Evolutionary conservation across 768 basidiomycete species (phyloP).

Genomic region (Termitomyces bulborhizus): DNA sequence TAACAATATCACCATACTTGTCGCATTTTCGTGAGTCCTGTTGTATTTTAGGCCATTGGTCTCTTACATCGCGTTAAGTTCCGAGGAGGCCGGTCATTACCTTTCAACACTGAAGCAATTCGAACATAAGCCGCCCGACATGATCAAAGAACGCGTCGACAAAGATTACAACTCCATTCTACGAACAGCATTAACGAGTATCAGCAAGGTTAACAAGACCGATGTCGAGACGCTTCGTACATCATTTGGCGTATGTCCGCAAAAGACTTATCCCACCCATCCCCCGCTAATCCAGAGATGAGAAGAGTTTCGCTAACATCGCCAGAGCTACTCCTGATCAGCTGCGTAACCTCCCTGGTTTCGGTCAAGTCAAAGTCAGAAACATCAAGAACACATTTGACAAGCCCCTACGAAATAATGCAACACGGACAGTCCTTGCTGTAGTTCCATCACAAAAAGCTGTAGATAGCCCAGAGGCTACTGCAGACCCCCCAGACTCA

Average conservation of each 20-base stretch:
- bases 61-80: slow-evolving; percentile 33
- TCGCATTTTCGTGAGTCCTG: slow-evolving; percentile 76
- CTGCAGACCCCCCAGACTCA: background rate
- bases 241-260: slow-evolving; percentile 78
- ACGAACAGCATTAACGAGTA: slow-evolving; percentile 76
- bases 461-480: slow-evolving; percentile 2
- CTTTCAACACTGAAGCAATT: slow-evolving; percentile 88
- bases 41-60: background rate
- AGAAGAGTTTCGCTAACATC: slow-evolving; percentile 82
- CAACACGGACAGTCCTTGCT: slow-evolving; percentile 39
- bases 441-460: slow-evolving; percentile 20
- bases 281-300: background rate
- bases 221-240: slow-evolving; percentile 90
- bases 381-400: slow-evolving; percentile 89
- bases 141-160: slow-evolving; percentile 93
- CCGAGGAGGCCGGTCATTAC: slow-evolving; percentile 90
- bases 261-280: background rate
- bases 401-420: slow-evolving; percentile 73
- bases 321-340: slow-evolving; percentile 66
- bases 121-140: slow-evolving; percentile 87
- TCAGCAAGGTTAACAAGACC: slow-evolving; percentile 95
- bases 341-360: slow-evolving; percentile 81
- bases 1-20: slow-evolving; percentile 89
- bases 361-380: slow-evolving; percentile 91
- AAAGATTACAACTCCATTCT: slow-evolving; percentile 82